Conservation (phyloP, 768 basidiomycete species). For the Candolleomyces eurysporus region DNA sequence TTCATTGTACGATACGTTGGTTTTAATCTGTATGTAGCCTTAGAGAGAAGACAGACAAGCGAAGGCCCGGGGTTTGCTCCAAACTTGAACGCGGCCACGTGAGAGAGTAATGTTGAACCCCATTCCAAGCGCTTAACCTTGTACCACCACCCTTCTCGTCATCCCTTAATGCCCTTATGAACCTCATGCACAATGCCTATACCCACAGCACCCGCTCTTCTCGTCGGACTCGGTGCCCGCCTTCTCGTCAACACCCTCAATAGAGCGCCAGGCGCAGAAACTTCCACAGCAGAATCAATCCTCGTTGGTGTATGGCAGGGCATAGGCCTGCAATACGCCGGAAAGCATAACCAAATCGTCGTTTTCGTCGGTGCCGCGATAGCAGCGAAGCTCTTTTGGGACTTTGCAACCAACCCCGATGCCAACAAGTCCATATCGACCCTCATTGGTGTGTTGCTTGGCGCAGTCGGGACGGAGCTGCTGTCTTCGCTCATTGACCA, state of each 20-base stretch:
- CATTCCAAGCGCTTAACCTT: not conserved
- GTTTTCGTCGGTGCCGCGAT: conserved; percentile 58
- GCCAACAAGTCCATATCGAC: conserved; percentile 54
- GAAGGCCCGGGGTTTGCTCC: too few relatives aligned
- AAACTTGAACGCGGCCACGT: not conserved
- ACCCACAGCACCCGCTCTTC: conserved; percentile 61
- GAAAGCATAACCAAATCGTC: conserved; percentile 52
- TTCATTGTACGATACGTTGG: not conserved
- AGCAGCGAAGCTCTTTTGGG: conserved; percentile 59
- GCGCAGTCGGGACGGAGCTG: conserved; percentile 69
- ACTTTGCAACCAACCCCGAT: conserved; percentile 58
- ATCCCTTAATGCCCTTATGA: conserved; percentile 17
- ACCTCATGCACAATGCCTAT: conserved; percentile 32
- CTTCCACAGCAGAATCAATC: conserved; percentile 56
- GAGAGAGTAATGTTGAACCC: not conserved
- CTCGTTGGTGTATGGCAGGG: conserved; percentile 77
- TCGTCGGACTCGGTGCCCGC: conserved; percentile 73
- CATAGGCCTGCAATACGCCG: conserved; percentile 66
- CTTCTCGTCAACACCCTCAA: conserved; percentile 58
- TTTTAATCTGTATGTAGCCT: too few relatives aligned
- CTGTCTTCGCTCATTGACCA: conserved; percentile 50
- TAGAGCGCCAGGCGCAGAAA: conserved; percentile 34
- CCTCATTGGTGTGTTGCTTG: conserved; percentile 64
- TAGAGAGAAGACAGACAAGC: too few relatives aligned
- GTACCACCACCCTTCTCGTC: conserved; percentile 5